Evolutionary conservation across 805 yeast genomes (phyloP).

Genomic region (Jamesozyma lodderae): DNA sequence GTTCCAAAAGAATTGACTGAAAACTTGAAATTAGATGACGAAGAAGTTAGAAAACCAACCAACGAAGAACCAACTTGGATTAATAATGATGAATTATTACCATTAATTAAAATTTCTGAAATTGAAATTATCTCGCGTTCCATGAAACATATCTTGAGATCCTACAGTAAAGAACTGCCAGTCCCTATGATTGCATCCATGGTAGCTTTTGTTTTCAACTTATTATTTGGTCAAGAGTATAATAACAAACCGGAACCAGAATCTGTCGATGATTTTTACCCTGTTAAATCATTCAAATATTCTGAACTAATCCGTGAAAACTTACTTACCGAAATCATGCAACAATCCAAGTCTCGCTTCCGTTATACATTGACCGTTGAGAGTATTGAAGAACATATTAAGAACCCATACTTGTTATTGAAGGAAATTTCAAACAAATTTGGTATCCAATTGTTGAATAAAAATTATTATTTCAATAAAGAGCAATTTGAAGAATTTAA

Average conservation of each 20-base stretch:
- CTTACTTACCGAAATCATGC: constrained; percentile 37
- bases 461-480: constrained; percentile 33
- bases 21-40: constrained; percentile 27
- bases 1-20: constrained; percentile 30
- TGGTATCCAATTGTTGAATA: constrained; percentile 76
- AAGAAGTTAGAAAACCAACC: constrained; percentile 29
- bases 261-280: constrained; percentile 40
- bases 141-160: constrained; percentile 62
- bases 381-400: constrained; percentile 37
- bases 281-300: constrained; percentile 35
- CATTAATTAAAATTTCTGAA: constrained; percentile 40
- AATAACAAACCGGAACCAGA: constrained; percentile 34
- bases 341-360: constrained; percentile 53
- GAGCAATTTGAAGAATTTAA: constrained; percentile 31
- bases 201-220: constrained; percentile 63
- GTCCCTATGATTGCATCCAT: constrained; percentile 46
- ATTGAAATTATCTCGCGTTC: constrained; percentile 74
- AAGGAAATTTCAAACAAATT: constrained; percentile 67
- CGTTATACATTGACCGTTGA: constrained; percentile 45
- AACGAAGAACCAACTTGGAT: constrained; percentile 29
- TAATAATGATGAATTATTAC: constrained; percentile 32
- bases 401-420: constrained; percentile 38
- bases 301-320: constrained; percentile 37
- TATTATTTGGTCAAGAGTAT: constrained; percentile 47
- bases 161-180: constrained; percentile 39